phyloP scores from a whole-genome alignment of 148 eudicot species.

The Agrostemma githago region DNA sequence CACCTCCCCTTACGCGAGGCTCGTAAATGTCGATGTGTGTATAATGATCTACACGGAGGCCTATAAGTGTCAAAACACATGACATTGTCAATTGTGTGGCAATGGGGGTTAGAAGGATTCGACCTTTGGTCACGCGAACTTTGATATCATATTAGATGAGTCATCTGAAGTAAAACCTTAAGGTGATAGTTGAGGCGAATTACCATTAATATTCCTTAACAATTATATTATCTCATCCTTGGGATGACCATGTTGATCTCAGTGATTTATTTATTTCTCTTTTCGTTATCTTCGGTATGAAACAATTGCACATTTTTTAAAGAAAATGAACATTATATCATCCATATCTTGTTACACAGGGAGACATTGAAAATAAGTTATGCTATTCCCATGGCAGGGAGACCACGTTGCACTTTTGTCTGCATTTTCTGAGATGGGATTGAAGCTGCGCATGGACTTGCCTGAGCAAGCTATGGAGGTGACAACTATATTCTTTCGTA shows the following conservation, averaged over 20 bases:
- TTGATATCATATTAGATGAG: too few species aligned
- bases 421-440: slow-evolving; percentile 95
- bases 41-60: too few species aligned
- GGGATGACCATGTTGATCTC: not conserved
- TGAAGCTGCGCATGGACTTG: slow-evolving; percentile 82
- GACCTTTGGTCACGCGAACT: too few species aligned
- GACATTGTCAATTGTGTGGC: too few species aligned
- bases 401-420: slow-evolving; percentile 97
- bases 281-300: not conserved
- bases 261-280: not conserved
- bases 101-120: too few species aligned
- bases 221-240: not conserved
- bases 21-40: too few species aligned
- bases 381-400: slow-evolving; percentile 54
- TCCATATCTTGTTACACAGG: not conserved
- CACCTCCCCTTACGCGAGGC: too few species aligned
- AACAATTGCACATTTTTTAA: not conserved
- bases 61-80: too few species aligned
- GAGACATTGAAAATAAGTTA: slow-evolving; percentile 5
- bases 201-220: too few species aligned
- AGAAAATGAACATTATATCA: not conserved
- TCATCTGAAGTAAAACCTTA: too few species aligned
- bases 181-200: too few species aligned
- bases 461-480: slow-evolving; percentile 99
- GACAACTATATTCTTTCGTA: slow-evolving; percentile 76